phyloP scores from a whole-genome alignment of 139 green algal genomes.

The Micractinium conductrix region DNA sequence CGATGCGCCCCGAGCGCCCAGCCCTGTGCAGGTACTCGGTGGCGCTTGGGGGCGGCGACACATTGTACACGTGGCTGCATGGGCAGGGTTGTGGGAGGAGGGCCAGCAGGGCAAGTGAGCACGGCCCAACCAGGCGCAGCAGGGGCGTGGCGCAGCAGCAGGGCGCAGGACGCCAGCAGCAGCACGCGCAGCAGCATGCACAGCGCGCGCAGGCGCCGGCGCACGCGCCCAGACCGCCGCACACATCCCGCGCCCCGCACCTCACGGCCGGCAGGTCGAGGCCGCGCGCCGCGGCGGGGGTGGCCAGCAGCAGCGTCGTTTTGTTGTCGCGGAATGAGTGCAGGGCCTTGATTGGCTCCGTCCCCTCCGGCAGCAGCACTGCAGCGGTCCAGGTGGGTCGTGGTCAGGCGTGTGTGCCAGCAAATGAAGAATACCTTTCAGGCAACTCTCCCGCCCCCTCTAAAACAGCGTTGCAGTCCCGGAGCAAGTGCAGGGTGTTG shows the following conservation, averaged over 20 bases:
- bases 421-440: no score
- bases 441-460: no score
- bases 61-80: constrained; percentile 80
- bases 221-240: no score
- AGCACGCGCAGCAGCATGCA: no score
- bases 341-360: constrained; percentile 78
- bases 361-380: constrained; percentile 80
- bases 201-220: no score
- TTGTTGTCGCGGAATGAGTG: constrained; percentile 71
- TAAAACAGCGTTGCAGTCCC: no score
- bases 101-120: neutral
- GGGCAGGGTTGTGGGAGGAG: neutral
- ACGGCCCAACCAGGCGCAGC: no score
- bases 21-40: constrained; percentile 85
- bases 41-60: constrained; percentile 60
- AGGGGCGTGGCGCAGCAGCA: no score
- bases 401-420: neutral
- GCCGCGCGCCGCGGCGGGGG: constrained; percentile 69
- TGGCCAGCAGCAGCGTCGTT: constrained; percentile 74
- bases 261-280: constrained; percentile 88
- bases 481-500: no score
- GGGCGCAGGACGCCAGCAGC: no score
- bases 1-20: constrained; percentile 78
- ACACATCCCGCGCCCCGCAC: neutral
- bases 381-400: neutral